A percentile compares a stretch with the other conserved stretches of the same genome.
These are phyloP conservation scores for Actinomortierella wolfii DNA, from an alignment of 371 early-diverging fungal species.

Conservation along the genomic window DNA sequence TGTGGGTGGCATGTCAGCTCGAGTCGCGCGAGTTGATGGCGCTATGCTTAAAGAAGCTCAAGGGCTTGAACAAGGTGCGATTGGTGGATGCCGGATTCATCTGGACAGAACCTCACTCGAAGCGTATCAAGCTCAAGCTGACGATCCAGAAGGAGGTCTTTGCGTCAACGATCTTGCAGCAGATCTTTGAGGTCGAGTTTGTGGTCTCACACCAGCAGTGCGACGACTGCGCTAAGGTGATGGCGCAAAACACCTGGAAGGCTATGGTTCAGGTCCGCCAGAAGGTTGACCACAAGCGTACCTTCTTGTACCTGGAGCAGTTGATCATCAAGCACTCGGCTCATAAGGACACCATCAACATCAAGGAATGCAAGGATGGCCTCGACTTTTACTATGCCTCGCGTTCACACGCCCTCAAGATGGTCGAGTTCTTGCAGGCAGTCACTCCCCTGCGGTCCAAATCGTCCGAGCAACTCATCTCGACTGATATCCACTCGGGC, in stretches of 20 bases:
- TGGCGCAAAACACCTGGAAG: slow-evolving; percentile 99
- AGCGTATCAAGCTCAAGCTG: slow-evolving; percentile 94
- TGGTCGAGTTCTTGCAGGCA: slow-evolving; percentile 93
- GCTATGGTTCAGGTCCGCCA: slow-evolving; percentile 99
- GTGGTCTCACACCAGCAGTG: slow-evolving; percentile 95
- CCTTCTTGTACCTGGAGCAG: slow-evolving; percentile 98
- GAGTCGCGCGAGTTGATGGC: slow-evolving; percentile 96
- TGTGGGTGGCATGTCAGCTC: slow-evolving; percentile 90
- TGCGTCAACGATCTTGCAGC: slow-evolving; percentile 93
- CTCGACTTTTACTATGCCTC: slow-evolving; percentile 98
- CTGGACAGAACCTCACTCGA: slow-evolving; percentile 99
- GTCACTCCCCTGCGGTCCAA: slow-evolving; percentile 90
- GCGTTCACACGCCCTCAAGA: slow-evolving; percentile 91
- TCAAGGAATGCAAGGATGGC: slow-evolving; percentile 97
- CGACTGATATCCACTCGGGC: slow-evolving; percentile 94
- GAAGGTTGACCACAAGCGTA: slow-evolving; percentile 96
- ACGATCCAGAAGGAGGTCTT: slow-evolving; percentile 98
- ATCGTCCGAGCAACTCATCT: slow-evolving; percentile 95
- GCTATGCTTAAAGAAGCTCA: slow-evolving; percentile 92
- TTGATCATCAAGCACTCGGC: slow-evolving; percentile 97
- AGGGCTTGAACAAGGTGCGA: slow-evolving; percentile 89
- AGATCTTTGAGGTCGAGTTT: slow-evolving; percentile 96
- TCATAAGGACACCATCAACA: slow-evolving; percentile 96
- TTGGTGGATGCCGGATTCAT: slow-evolving; percentile 98
- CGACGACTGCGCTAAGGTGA: slow-evolving; percentile 96